A percentile compares a stretch with the other conserved stretches of the same genome.
These are phyloP conservation scores for Sclerotinia trifoliorum DNA, from an alignment of 2,329 filamentous ascomycete species.

Conservation along the genomic window DNA sequence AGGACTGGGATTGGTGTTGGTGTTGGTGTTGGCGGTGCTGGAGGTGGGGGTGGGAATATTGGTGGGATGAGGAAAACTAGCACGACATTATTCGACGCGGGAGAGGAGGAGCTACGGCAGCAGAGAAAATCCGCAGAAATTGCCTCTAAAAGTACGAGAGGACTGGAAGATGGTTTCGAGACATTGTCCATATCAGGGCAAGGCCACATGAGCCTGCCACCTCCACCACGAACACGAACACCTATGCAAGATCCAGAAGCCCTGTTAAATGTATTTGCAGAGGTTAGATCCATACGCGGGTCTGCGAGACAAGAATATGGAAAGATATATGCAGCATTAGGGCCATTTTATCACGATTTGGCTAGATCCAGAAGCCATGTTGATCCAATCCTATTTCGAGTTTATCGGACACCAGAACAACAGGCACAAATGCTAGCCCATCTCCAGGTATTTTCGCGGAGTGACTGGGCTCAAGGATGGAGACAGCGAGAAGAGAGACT, in stretches of 20 bases:
- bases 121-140: conserved; percentile 44
- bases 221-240: conserved; percentile 35
- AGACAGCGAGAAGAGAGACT: conserved; percentile 69
- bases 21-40: conserved; percentile 33
- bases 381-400: conserved; percentile 81
- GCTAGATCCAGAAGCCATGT: conserved; percentile 68
- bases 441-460: conserved; percentile 72
- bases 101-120: conserved; percentile 61
- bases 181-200: conserved; percentile 58
- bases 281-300: conserved; percentile 75
- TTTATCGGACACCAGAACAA: conserved; percentile 82
- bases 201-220: conserved; percentile 40
- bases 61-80: conserved; percentile 42
- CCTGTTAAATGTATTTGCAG: conserved; percentile 67
- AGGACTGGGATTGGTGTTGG: conserved; percentile 38
- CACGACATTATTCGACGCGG: conserved; percentile 72
- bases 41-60: conserved; percentile 16
- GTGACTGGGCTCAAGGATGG: conserved; percentile 78
- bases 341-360: conserved; percentile 85
- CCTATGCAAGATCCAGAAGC: conserved; percentile 59
- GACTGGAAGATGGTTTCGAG: conserved; percentile 74
- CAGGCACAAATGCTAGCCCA: conserved; percentile 89
- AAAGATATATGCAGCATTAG: conserved; percentile 83
- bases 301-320: conserved; percentile 87
- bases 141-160: conserved; percentile 32